Evolutionary conservation across 2,329 filamentous ascomycete genomes (phyloP).

Genomic region (Trichoderma harzianum): DNA sequence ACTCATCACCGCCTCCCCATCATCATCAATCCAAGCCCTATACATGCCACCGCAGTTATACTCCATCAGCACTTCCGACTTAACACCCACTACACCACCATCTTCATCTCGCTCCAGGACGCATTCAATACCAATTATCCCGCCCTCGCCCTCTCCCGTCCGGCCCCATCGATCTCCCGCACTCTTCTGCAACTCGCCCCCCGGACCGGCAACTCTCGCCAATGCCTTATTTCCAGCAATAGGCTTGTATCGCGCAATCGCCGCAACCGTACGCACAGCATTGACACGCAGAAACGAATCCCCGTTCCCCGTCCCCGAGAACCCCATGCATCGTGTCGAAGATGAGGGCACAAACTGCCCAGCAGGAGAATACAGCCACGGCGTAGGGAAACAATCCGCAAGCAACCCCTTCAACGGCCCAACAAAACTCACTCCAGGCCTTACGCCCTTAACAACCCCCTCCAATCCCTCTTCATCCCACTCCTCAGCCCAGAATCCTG

Average conservation of each 20-base stretch:
- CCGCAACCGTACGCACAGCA: constrained; percentile 68
- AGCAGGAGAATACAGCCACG: constrained; percentile 38
- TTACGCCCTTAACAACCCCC: not conserved
- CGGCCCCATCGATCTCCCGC: constrained; percentile 70
- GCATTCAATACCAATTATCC: constrained; percentile 77
- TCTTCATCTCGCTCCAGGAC: constrained; percentile 44
- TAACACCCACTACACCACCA: constrained; percentile 40
- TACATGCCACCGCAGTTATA: constrained; percentile 90
- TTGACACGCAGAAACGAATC: constrained; percentile 76
- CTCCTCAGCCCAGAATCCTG: constrained; percentile 87
- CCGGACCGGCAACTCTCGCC: constrained; percentile 62
- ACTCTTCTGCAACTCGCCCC: constrained; percentile 70
- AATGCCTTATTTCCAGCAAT: constrained; percentile 56
- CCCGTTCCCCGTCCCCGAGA: constrained; percentile 83
- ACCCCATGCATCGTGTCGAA: constrained; percentile 44
- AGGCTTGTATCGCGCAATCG: constrained; percentile 64
- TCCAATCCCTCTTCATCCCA: constrained; percentile 54
- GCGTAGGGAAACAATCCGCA: constrained; percentile 58
- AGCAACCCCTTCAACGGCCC: constrained; percentile 47
- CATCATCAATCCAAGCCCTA: constrained; percentile 68
- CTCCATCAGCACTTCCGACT: constrained; percentile 63
- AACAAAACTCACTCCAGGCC: constrained; percentile 24
- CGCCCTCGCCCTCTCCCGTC: constrained; percentile 77
- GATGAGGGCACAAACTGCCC: not conserved
- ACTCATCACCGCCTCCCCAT: constrained; percentile 54